Base-by-base conservation (phyloP, 176 grass and related monocot species). In the Tuctoria greenei region DNA sequence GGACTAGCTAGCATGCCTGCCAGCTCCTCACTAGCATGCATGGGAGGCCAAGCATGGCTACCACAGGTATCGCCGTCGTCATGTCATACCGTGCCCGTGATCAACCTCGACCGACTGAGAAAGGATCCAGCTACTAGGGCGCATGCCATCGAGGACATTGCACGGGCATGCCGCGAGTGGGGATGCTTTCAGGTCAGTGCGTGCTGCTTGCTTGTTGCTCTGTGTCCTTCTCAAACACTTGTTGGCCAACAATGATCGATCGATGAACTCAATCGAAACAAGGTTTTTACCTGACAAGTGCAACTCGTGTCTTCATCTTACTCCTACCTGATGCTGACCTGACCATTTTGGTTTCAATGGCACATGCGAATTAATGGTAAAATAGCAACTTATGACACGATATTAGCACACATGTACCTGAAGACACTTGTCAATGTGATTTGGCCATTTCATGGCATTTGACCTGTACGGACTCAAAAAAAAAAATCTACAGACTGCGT, bases 171-270 rank as follows among this genome's bases (percentile, higher is more conserved):
- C 81, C 84, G 72, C 6, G 65, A 93, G 40, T 60, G 71, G 3
- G 91, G 91, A 0, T 90, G 81, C 77, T 93, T 93, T 62, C 78
- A 90, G 91, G 91, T 93, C 50, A 38, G 75, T 67, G 9, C 8
- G 0, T 39, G 36, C 56, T 69, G 34, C 66, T 66, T 42, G 9
- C 20, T 42, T 35, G 21, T 9, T 51, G 26, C 56, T 82, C 85
- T 55, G 21, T 18, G 10, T 36, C 24, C 36, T n/a, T 54, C 27
- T 18, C 20, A 4, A 54, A 11, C 35, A n/a, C 71, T 54, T 75
- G 42, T 21, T 43, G 3, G 13, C 39, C 38, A 0, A 39, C 51
- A 44, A 18, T 66, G n/a, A n/a, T n/a, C n/a, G n/a, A 1, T 57
- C 9, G 10, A 1, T 16, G 20, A 67, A 61, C 61, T 50, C 11